Conservation (phyloP, 129 eudicot species). For the Lactuca saligna region DNA sequence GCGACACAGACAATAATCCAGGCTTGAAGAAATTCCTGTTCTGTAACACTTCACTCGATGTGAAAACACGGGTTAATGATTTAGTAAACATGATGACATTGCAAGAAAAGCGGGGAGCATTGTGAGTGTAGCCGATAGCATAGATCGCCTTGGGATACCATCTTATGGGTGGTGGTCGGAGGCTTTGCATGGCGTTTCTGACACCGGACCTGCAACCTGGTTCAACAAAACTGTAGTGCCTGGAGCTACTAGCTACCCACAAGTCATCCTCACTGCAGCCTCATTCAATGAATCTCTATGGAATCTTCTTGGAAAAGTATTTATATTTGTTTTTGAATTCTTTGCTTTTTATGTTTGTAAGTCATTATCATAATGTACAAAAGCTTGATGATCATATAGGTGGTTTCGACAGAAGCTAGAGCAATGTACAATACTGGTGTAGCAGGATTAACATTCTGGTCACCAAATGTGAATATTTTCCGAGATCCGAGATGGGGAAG, state of each 20-base stretch:
- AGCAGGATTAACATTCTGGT: constrained; percentile 69
- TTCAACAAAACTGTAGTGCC: constrained; percentile 39
- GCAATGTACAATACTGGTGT: constrained; percentile 75
- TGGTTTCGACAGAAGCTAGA: constrained; percentile 74
- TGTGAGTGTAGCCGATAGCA: constrained; percentile 5
- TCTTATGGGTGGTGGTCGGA: constrained; percentile 19
- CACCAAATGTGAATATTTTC: constrained; percentile 65
- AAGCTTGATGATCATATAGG: constrained; percentile 35
- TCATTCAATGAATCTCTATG: constrained; percentile 56
- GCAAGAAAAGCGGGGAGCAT: constrained; percentile 8
- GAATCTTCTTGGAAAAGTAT: constrained; percentile 64
- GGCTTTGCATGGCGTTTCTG: constrained; percentile 30
- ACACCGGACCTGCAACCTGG: constrained; percentile 41
- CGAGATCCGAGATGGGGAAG: constrained; percentile 89
- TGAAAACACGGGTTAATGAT: constrained; percentile 13
- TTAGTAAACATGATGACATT: constrained; percentile 10
- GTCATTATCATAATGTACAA: neutral
- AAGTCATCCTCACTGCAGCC: constrained; percentile 61
- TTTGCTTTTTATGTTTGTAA: neutral
- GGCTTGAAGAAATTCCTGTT: constrained; percentile 6
- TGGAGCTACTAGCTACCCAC: constrained; percentile 79
- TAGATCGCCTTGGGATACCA: constrained; percentile 7
- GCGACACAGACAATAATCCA: constrained; percentile 27
- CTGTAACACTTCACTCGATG: constrained; percentile 11
- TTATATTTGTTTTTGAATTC: neutral